A percentile compares a stretch with the other conserved stretches of the same genome.
Conservation (phyloP, 2,329 filamentous ascomycete genomes). For the Thyridium curvatum region DNA sequence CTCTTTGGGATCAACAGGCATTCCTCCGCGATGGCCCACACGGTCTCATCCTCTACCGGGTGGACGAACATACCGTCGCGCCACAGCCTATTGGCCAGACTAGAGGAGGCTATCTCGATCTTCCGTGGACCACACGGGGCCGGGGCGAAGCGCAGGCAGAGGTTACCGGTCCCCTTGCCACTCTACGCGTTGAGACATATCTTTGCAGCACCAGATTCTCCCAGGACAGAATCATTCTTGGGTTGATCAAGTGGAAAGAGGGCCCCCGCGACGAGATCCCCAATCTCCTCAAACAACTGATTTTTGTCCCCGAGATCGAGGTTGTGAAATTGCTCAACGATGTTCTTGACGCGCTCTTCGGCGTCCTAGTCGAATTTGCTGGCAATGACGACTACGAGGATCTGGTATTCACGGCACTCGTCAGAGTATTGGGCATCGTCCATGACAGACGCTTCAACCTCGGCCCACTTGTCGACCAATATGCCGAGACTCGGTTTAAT, state of each 20-base stretch:
- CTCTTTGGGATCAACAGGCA: constrained; percentile 85
- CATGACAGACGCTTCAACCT: constrained; percentile 93
- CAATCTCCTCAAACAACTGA: constrained; percentile 70
- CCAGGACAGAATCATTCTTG: constrained; percentile 80
- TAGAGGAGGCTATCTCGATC: constrained; percentile 71
- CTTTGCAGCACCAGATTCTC: constrained; percentile 94
- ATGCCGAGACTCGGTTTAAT: constrained; percentile 82
- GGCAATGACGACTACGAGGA: constrained; percentile 91
- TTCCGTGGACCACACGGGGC: constrained; percentile 70
- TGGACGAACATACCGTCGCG: constrained; percentile 82
- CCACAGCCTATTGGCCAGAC: constrained; percentile 47
- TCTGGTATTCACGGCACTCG: constrained; percentile 81
- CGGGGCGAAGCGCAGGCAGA: constrained; percentile 65
- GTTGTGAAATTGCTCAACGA: constrained; percentile 89
- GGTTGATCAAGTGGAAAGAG: constrained; percentile 81
- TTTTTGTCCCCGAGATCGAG: constrained; percentile 95
- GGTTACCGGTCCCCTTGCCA: constrained; percentile 72
- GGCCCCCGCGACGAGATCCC: constrained; percentile 65
- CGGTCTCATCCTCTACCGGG: constrained; percentile 75
- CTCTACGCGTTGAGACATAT: constrained; percentile 74
- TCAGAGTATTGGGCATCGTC: constrained; percentile 86
- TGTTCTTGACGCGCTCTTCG: constrained; percentile 86
- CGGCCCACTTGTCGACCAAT: constrained; percentile 83
- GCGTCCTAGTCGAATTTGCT: constrained; percentile 84
- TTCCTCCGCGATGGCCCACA: constrained; percentile 85